A percentile compares a stretch with the other conserved stretches of the same genome.
phyloP scores from a whole-genome alignment of 169 alveolate genomes.

The Nephromyces sp. region DNA sequence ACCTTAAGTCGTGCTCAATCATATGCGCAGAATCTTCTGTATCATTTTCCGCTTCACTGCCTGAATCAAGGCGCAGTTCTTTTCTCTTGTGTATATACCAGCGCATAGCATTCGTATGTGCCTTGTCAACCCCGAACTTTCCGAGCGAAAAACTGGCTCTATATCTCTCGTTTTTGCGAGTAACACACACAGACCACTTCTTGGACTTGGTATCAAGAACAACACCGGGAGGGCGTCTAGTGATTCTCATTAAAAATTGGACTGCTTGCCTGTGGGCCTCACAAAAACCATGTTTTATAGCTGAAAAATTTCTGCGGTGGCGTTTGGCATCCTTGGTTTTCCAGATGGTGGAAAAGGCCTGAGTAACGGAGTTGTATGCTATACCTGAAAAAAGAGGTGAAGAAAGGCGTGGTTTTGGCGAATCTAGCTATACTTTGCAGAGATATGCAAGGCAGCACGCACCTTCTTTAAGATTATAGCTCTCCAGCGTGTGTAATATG shows the following conservation, averaged over 20 bases:
- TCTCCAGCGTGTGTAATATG: background rate
- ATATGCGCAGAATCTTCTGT: background rate
- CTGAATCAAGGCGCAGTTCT: background rate
- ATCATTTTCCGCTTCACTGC: background rate
- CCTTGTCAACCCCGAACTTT: constrained; percentile 29
- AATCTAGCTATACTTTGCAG: background rate
- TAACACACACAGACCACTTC: constrained; percentile 31
- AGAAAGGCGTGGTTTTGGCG: background rate
- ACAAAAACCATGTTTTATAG: background rate
- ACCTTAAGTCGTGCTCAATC: no score
- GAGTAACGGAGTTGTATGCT: constrained; percentile 9
- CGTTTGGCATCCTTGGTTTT: constrained; percentile 11
- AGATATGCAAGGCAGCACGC: background rate
- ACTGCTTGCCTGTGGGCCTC: constrained; percentile 37
- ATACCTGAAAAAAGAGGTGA: background rate
- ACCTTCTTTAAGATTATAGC: background rate
- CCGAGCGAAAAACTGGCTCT: constrained; percentile 28
- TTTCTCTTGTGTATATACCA: constrained; percentile 8
- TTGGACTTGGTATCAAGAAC: constrained; percentile 12
- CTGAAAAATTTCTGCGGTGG: constrained; percentile 16
- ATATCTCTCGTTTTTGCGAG: constrained; percentile 21
- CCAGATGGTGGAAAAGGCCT: constrained; percentile 23
- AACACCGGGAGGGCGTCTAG: constrained; percentile 31
- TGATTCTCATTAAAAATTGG: constrained; percentile 11
- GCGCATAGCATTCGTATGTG: constrained; percentile 20